A percentile compares a stretch with the other conserved stretches of the same genome.
Conservation (phyloP, 108 stramenopile species). For the Cyclotella choctawhatcheeana region DNA sequence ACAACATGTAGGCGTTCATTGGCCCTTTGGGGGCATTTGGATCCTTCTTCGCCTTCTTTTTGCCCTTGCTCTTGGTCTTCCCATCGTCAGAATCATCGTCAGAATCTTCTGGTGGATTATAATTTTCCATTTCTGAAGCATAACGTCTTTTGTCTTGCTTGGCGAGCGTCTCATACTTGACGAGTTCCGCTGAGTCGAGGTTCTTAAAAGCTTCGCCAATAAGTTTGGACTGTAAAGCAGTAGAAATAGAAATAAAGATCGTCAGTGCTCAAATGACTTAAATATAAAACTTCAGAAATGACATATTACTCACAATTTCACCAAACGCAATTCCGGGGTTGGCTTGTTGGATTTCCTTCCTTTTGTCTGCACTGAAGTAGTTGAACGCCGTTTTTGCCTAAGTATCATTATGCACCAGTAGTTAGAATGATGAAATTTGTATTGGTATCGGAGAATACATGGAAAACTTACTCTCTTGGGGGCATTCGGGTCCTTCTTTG, state of each 20-base stretch:
- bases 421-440: not conserved
- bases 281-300: too few species aligned
- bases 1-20: conserved; percentile 71
- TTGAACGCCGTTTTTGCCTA: conserved; percentile 32
- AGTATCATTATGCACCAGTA: not conserved
- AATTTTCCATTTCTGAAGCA: conserved; percentile 56
- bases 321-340: conserved; percentile 77
- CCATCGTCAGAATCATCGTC: conserved; percentile 41
- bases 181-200: conserved; percentile 53
- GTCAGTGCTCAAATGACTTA: not conserved
- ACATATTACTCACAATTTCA: conserved; percentile 58
- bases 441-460: not conserved
- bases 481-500: conserved; percentile 61
- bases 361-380: conserved; percentile 40
- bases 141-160: conserved; percentile 68
- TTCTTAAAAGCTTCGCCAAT: conserved; percentile 62
- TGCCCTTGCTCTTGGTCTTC: conserved; percentile 21
- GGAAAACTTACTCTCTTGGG: conserved; percentile 34
- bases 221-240: conserved; percentile 47
- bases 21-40: conserved; percentile 52
- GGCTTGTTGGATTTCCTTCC: conserved; percentile 54
- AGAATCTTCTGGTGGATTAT: conserved; percentile 37
- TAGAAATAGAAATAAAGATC: not conserved
- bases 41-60: conserved; percentile 53
- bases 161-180: conserved; percentile 63